Percentiles rank a stretch among this genome's conserved stretches.
phyloP scores from a whole-genome alignment of 208 protist species.

The Plasmodiophora brassicae region DNA sequence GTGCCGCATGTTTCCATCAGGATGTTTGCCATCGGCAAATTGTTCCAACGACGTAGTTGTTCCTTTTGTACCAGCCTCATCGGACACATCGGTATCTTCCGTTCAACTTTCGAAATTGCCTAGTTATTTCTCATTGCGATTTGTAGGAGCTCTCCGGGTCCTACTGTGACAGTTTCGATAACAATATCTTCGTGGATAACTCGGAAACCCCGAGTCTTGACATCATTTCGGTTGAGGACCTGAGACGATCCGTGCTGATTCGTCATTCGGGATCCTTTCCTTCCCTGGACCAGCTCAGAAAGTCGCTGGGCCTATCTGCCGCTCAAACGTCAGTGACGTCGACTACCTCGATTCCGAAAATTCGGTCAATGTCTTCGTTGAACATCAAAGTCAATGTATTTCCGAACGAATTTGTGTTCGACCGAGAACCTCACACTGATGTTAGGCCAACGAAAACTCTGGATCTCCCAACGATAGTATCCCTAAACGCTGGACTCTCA shows the following conservation, averaged over 20 bases:
- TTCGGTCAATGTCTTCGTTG: too few relatives aligned
- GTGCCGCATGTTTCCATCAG: background rate
- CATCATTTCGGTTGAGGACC: background rate
- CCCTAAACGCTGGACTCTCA: too few relatives aligned
- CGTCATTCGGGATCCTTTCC: background rate
- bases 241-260: background rate
- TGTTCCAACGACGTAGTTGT: background rate
- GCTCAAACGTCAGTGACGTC: too few relatives aligned
- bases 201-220: background rate
- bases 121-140: background rate
- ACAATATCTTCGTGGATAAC: background rate
- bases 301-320: too few relatives aligned
- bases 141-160: background rate
- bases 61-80: background rate
- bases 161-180: background rate
- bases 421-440: too few relatives aligned
- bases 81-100: background rate
- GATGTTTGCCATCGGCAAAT: background rate
- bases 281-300: background rate
- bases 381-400: too few relatives aligned
- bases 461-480: too few relatives aligned
- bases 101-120: background rate
- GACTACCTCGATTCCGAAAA: too few relatives aligned
- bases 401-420: too few relatives aligned
- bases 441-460: too few relatives aligned